Conservation (phyloP, 2,329 filamentous ascomycete species). For the Diaporthe caulivora region DNA sequence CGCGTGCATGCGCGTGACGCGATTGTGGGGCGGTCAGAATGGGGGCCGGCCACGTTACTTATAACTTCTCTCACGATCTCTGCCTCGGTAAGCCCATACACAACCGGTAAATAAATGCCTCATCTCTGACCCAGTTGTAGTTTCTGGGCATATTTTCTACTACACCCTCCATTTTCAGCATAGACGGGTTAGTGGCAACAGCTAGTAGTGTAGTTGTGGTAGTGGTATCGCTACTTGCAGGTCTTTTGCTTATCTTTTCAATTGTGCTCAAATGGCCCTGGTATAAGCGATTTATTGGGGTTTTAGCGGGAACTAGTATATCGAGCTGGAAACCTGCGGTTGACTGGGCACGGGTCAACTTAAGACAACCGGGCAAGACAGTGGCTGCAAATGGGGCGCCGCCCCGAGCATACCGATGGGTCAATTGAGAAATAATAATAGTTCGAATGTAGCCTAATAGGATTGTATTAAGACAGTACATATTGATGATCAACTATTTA, state of each 20-base stretch:
- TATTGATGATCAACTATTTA: not conserved
- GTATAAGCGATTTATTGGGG: not conserved
- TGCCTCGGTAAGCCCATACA: not conserved
- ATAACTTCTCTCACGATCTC: constrained; percentile 3
- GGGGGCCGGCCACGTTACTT: too few relatives aligned
- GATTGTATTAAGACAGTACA: not conserved
- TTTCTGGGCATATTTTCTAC: not conserved
- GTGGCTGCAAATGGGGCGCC: too few relatives aligned
- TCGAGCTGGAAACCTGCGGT: not conserved
- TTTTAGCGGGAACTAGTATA: not conserved
- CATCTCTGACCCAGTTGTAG: not conserved
- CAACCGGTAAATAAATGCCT: too few relatives aligned
- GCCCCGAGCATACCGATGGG: not conserved
- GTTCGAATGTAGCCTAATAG: not conserved
- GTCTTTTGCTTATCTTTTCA: not conserved
- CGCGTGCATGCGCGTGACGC: too few relatives aligned
- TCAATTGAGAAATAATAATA: not conserved
- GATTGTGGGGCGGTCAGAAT: too few relatives aligned
- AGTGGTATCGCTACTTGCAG: not conserved
- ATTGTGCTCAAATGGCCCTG: not conserved
- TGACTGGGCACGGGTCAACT: not conserved
- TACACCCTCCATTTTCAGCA: not conserved
- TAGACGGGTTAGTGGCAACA: not conserved
- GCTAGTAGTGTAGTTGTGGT: not conserved
- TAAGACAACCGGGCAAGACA: not conserved